phyloP scores from a whole-genome alignment of 768 basidiomycete genomes.

The Russula lepida region DNA sequence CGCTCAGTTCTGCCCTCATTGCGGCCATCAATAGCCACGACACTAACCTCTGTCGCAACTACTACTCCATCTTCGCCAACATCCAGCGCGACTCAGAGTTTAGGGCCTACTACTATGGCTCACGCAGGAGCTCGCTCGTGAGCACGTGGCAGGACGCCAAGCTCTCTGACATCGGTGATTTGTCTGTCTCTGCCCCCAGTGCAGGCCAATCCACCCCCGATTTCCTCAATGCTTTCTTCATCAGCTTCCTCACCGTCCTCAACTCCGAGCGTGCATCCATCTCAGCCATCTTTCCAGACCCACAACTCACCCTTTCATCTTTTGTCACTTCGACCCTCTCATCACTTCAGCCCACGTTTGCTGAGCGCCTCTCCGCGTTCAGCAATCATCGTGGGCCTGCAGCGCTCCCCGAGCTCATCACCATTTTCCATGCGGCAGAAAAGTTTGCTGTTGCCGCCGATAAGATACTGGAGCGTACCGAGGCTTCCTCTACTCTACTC shows the following conservation, averaged over 20 bases:
- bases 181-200: slow-evolving; percentile 23
- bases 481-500: slow-evolving; percentile 1
- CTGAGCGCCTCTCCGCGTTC: slow-evolving; percentile 67
- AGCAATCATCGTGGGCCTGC: slow-evolving; percentile 54
- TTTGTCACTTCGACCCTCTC: slow-evolving; percentile 79
- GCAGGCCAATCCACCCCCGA: slow-evolving; percentile 40
- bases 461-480: slow-evolving; percentile 65
- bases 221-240: slow-evolving; percentile 72
- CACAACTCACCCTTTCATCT: slow-evolving; percentile 62
- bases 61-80: slow-evolving; percentile 80
- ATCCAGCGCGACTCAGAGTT: slow-evolving; percentile 93
- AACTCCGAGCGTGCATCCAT: slow-evolving; percentile 65
- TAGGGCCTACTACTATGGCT: slow-evolving; percentile 88
- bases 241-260: slow-evolving; percentile 55
- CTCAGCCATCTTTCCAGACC: slow-evolving; percentile 83
- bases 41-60: slow-evolving; percentile 60
- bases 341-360: slow-evolving; percentile 70
- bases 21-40: slow-evolving; percentile 79
- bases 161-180: slow-evolving; percentile 43
- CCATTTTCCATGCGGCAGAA: slow-evolving; percentile 64
- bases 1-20: slow-evolving; percentile 83
- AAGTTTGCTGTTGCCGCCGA: slow-evolving; percentile 71
- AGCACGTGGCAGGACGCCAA: slow-evolving; percentile 57
- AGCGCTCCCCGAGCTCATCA: slow-evolving; percentile 63
- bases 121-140: slow-evolving; percentile 57